Percentiles rank a stretch among this genome's conserved stretches.
Evolutionary conservation across 2,329 filamentous ascomycete genomes (phyloP).

Genomic region (Nigrospora oryzae): DNA sequence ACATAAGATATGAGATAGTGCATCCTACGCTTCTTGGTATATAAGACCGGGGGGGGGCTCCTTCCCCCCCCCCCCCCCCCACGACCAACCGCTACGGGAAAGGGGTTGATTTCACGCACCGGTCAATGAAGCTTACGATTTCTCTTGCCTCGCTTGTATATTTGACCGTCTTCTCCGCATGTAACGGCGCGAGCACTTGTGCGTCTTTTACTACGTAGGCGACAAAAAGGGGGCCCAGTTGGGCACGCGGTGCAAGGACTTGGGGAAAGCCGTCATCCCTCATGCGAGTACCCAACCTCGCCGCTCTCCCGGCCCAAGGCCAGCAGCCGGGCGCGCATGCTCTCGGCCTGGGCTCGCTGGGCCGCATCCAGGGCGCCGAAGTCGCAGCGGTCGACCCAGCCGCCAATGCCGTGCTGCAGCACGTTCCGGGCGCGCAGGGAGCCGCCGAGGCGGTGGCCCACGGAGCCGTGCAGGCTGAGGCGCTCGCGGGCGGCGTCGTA

Average conservation of each 20-base stretch:
- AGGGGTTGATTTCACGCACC: too few species aligned
- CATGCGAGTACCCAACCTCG: slow-evolving; percentile 55
- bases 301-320: slow-evolving; percentile 51
- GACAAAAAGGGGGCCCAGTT: too few species aligned
- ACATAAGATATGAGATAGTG: background rate
- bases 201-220: too few species aligned
- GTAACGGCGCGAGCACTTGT: too few species aligned
- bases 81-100: too few species aligned
- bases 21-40: too few species aligned
- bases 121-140: too few species aligned
- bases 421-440: slow-evolving; percentile 59
- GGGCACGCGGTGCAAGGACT: too few species aligned
- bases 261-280: slow-evolving; percentile 30
- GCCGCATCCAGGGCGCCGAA: slow-evolving; percentile 38
- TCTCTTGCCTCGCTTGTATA: too few species aligned
- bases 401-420: slow-evolving; percentile 64
- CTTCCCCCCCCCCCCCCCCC: too few species aligned
- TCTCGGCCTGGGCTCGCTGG: slow-evolving; percentile 43
- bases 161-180: too few species aligned
- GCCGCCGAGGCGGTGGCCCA: slow-evolving; percentile 51
- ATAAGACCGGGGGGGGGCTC: too few species aligned
- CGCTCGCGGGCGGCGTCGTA: slow-evolving; percentile 53
- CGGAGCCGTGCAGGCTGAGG: slow-evolving; percentile 65
- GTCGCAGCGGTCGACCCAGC: slow-evolving; percentile 53
- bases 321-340: slow-evolving; percentile 56